Conservation (phyloP, 2,329 filamentous ascomycete genomes). For the Cladophialophora bantiana region DNA sequence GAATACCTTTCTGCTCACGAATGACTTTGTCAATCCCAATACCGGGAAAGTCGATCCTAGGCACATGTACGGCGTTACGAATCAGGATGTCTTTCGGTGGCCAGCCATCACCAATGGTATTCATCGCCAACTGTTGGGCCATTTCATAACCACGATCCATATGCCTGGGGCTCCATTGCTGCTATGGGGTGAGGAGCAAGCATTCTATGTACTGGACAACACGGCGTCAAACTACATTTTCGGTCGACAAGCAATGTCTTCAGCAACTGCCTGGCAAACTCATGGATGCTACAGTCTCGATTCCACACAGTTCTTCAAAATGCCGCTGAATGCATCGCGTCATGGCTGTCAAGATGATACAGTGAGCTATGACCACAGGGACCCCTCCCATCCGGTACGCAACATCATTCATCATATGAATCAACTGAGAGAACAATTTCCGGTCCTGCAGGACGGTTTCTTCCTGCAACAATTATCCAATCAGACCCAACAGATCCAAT, state of each 20-base stretch:
- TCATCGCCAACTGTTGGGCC: slow-evolving; percentile 63
- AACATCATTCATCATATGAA: slow-evolving; percentile 69
- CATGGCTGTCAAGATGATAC: slow-evolving; percentile 56
- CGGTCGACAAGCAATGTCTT: slow-evolving; percentile 68
- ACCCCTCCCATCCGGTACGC: slow-evolving; percentile 66
- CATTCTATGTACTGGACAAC: slow-evolving; percentile 68
- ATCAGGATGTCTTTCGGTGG: slow-evolving; percentile 72
- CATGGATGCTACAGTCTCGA: slow-evolving; percentile 69
- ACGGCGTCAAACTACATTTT: slow-evolving; percentile 71
- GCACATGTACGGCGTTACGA: slow-evolving; percentile 69
- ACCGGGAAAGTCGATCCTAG: slow-evolving; percentile 68
- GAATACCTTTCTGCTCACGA: slow-evolving; percentile 64
- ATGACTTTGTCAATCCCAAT: slow-evolving; percentile 67
- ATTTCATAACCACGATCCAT: slow-evolving; percentile 65
- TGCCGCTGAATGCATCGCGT: slow-evolving; percentile 62
- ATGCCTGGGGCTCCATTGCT: slow-evolving; percentile 68
- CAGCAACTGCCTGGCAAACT: slow-evolving; percentile 67
- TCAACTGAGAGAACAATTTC: slow-evolving; percentile 63
- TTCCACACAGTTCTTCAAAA: slow-evolving; percentile 64
- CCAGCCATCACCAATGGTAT: slow-evolving; percentile 65
- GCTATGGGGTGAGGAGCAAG: slow-evolving; percentile 71
- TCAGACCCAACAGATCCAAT: slow-evolving; percentile 58
- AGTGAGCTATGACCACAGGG: slow-evolving; percentile 67
- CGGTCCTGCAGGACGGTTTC: slow-evolving; percentile 67
- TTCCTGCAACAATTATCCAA: slow-evolving; percentile 64